Evolutionary conservation across 116 monocot species (phyloP), one percentile per base, ranked within the genome.

Genomic region (Cymodocea nodosa): DNA sequence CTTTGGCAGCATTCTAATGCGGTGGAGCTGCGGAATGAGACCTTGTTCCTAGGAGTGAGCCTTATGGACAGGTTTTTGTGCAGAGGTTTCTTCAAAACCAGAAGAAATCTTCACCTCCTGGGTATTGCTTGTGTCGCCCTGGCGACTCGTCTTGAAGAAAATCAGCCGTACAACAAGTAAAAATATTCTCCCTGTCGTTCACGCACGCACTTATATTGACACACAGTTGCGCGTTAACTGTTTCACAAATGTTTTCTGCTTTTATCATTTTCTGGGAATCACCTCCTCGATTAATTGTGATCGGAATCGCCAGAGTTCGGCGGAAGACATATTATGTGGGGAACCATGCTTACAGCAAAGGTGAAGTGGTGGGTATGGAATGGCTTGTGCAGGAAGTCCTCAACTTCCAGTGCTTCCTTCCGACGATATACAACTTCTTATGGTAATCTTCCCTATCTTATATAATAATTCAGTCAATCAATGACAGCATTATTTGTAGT

Each of bases 291-390:
- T 22, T 57, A 57, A 57, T 16, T 34, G 3, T 58, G 15, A 19
- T 34, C 22, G 20, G 57, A 24, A 13, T 23, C 57, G 53, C 24
- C 79, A 97, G 95, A 35, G 65, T 90, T 23, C 64, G 82, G 25
- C 74, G 68, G 64, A 83, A 65, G 66, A 66, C 73, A 3, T 90
- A 87, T 70, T 71, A 48, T 44, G 90, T 97, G 59, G 78, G 78
- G 25, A 72, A 64, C 62, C 81, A 78, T 23, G 71, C 64, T n/a
- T 97, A 97, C 71, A 73, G 50, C 62, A 52, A 80, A 56, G 62
- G 62, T 15, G 95, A 97, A 61, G 95, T 97, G 12, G 95, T 97
- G 22, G 83, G 85, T 64, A 90, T 97, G 95, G 95, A 97, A 58
- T 97, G 95, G 95, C 72, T 90, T 50, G 76, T 97, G 36, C 79